These are phyloP conservation scores for Coemansia erecta DNA, from an alignment of 192 early-diverging fungal species.

Conservation along the genomic window DNA sequence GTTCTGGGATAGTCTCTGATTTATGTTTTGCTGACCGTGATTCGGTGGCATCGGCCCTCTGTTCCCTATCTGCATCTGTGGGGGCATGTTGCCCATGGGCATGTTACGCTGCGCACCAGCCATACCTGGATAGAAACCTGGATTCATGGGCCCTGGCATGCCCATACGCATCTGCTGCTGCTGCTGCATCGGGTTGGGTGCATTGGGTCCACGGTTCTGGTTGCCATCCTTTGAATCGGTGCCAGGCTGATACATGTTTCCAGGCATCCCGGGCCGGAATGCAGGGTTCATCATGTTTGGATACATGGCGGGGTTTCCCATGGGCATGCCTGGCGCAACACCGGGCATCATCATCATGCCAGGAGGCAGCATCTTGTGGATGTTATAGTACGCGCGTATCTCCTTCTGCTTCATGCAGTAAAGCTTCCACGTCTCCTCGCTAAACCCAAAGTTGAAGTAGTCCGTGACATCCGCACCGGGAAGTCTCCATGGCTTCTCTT, in stretches of 20 bases:
- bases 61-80: slow-evolving; percentile 40
- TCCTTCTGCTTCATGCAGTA: slow-evolving; percentile 94
- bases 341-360: slow-evolving; percentile 51
- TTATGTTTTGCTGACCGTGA: slow-evolving; percentile 19
- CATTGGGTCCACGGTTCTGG: no score
- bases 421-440: slow-evolving; percentile 90
- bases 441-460: slow-evolving; percentile 99
- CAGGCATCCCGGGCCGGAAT: slow-evolving; percentile 30
- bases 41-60: slow-evolving; percentile 24
- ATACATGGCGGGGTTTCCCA: slow-evolving; percentile 40
- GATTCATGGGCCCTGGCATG: slow-evolving; percentile 13
- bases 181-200: slow-evolving; percentile 15
- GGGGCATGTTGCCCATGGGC: slow-evolving; percentile 14
- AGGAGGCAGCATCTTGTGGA: slow-evolving; percentile 58
- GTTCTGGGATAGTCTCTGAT: slow-evolving; percentile 20
- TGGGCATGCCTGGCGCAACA: slow-evolving; percentile 16
- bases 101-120: slow-evolving; percentile 44
- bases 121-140: slow-evolving; percentile 24
- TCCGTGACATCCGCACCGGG: slow-evolving; percentile 94
- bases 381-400: slow-evolving; percentile 68
- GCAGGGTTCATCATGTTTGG: slow-evolving; percentile 31
- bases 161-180: slow-evolving; percentile 44
- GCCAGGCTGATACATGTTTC: slow-evolving; percentile 24
- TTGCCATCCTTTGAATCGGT: not conserved
- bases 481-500: slow-evolving; percentile 97